Conservation (phyloP, 2,329 filamentous ascomycete genomes). For the Aspergillus pseudoglaucus region DNA sequence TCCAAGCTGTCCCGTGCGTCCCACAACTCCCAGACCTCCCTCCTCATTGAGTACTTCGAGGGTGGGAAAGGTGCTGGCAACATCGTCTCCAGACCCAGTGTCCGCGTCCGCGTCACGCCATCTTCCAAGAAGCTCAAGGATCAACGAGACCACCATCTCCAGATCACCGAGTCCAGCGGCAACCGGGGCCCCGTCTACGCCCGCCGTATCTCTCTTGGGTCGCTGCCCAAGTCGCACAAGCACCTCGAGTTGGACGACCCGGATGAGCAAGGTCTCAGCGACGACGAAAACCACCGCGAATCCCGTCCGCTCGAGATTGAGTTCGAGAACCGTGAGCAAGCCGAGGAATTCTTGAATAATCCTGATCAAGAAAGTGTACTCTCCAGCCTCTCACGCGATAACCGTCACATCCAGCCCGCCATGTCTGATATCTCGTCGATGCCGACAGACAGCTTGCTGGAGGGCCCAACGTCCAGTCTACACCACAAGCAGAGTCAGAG, state of each 20-base stretch:
- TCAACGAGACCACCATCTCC: slow-evolving; percentile 63
- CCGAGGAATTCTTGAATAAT: too few relatives aligned
- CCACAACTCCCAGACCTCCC: slow-evolving; percentile 71
- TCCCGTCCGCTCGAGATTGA: slow-evolving; percentile 76
- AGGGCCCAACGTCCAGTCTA: slow-evolving; percentile 45
- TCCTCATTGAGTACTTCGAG: slow-evolving; percentile 94
- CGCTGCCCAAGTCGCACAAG: slow-evolving; percentile 32
- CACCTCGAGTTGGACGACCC: slow-evolving; percentile 27
- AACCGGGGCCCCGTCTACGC: slow-evolving; percentile 65
- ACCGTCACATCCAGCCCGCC: slow-evolving; percentile 59
- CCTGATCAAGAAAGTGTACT: slow-evolving; percentile 59
- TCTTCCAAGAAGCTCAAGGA: slow-evolving; percentile 53
- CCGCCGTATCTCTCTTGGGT: slow-evolving; percentile 58
- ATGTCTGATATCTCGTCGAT: slow-evolving; percentile 79
- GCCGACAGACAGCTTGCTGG: slow-evolving; percentile 65
- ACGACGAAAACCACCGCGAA: slow-evolving; percentile 72
- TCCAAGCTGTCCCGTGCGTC: slow-evolving; percentile 46
- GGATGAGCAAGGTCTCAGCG: slow-evolving; percentile 63
- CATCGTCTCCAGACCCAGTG: slow-evolving; percentile 68
- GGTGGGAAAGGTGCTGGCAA: slow-evolving; percentile 55
- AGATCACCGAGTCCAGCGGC: slow-evolving; percentile 75
- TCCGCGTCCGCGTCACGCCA: slow-evolving; percentile 73
- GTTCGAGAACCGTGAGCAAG: slow-evolving; percentile 54
- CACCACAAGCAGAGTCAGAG: slow-evolving; percentile 47
- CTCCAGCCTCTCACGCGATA: slow-evolving; percentile 51